Percentiles rank a stretch among this genome's conserved stretches.
Conservation (phyloP, 2,329 filamentous ascomycete species). For the Diaporthe velutina region DNA sequence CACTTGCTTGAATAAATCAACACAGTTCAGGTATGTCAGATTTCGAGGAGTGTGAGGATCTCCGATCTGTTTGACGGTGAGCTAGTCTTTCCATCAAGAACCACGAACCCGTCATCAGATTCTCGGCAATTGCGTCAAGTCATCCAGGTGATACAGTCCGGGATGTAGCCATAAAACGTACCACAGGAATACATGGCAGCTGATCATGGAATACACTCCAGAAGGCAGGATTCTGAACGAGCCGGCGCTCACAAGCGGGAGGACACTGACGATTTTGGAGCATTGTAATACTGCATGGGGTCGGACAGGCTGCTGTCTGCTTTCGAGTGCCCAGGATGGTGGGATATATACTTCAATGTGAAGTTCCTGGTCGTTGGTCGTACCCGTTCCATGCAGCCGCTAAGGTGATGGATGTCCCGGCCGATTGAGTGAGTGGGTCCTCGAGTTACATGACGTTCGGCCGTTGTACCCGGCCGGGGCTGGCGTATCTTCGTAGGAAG, state of each 20-base stretch:
- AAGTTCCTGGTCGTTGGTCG: neutral
- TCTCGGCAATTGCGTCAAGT: too few relatives aligned
- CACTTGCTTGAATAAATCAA: neutral
- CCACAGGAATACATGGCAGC: neutral
- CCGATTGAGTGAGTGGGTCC: conserved; percentile 26
- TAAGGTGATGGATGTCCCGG: neutral
- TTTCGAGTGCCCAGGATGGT: neutral
- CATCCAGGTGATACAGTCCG: too few relatives aligned
- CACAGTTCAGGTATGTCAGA: neutral
- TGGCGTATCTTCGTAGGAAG: neutral
- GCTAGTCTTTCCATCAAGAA: neutral
- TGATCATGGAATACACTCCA: neutral
- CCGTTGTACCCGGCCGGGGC: conserved; percentile 26
- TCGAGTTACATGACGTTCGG: conserved; percentile 5
- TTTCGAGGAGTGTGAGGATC: neutral
- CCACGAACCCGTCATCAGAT: neutral
- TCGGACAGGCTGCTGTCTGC: neutral
- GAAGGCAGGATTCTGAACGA: neutral
- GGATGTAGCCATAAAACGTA: neutral
- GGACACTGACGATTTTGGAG: neutral
- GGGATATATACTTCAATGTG: neutral
- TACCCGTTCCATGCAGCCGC: neutral
- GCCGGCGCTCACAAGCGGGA: too few relatives aligned
- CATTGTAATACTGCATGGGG: too few relatives aligned
- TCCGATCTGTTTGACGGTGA: neutral